A percentile compares a stretch with the other conserved stretches of the same genome.
Conservation (phyloP, 495 filamentous ascomycete genomes). For the Aspergillus baeticus region DNA sequence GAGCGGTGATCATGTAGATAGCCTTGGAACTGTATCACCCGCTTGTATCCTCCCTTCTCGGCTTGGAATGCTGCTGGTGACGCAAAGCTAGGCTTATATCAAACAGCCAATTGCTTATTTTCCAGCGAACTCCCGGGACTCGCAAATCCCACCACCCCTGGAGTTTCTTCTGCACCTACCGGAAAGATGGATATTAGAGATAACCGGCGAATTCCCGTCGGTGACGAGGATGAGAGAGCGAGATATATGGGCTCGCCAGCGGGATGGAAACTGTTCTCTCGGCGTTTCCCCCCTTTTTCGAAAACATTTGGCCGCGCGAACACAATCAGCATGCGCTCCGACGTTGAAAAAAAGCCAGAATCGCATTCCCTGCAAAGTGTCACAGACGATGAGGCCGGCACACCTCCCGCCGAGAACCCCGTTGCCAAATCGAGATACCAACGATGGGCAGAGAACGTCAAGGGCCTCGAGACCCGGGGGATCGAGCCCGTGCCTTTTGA, state of each 20-base stretch:
- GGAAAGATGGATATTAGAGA: neutral
- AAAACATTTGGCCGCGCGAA: neutral
- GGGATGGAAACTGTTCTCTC: neutral
- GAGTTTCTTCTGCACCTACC: neutral
- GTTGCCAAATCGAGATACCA: conserved; percentile 22
- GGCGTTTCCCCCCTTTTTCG: neutral
- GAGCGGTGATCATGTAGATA: too few species aligned
- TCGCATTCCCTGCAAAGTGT: conserved; percentile 22
- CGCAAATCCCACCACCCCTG: neutral
- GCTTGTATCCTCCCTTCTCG: too few species aligned
- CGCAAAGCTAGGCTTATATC: too few species aligned
- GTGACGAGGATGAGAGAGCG: neutral
- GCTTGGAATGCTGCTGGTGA: too few species aligned
- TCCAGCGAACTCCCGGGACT: neutral
- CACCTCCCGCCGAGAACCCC: neutral
- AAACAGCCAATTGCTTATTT: neutral
- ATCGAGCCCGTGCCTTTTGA: conserved; percentile 63
- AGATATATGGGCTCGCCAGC: neutral
- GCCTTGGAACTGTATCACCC: too few species aligned
- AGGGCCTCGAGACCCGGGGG: conserved; percentile 63
- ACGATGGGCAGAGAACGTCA: conserved; percentile 37
- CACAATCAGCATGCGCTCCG: conserved; percentile 13
- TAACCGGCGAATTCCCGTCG: neutral
- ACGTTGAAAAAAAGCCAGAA: conserved; percentile 15
- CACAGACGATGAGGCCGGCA: conserved; percentile 16